phyloP scores from a whole-genome alignment of 2,329 filamentous ascomycete genomes.

The Chaetothyriales sp. region DNA sequence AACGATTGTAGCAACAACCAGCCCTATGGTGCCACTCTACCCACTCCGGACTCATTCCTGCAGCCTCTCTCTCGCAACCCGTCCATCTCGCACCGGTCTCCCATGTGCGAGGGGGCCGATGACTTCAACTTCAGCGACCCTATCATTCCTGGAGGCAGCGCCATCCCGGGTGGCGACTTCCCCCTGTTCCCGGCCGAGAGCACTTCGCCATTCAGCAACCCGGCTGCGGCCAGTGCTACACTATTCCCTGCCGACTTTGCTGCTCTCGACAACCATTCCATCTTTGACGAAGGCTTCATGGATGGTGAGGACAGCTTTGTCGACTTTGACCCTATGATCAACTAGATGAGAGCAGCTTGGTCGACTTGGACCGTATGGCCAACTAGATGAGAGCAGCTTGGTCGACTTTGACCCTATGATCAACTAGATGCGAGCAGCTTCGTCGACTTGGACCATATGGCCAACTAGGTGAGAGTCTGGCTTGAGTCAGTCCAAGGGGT shows the following conservation, averaged over 20 bases:
- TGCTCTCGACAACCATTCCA: constrained; percentile 11
- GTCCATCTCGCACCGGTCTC: constrained; percentile 15
- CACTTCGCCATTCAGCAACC: constrained; percentile 15
- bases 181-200: constrained; percentile 11
- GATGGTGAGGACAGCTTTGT: constrained; percentile 8
- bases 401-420: constrained; percentile 7
- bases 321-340: constrained; percentile 7
- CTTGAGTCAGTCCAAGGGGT: neutral
- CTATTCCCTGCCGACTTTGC: constrained; percentile 14
- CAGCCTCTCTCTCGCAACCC: constrained; percentile 16
- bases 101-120: constrained; percentile 4
- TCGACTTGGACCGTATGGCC: constrained; percentile 7
- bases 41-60: constrained; percentile 15
- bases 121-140: neutral
- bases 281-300: constrained; percentile 9
- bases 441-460: constrained; percentile 7
- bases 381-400: neutral
- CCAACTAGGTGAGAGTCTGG: neutral
- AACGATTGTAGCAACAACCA: constrained; percentile 10
- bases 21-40: constrained; percentile 9
- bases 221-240: constrained; percentile 13
- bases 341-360: neutral
- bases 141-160: neutral
- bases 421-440: neutral
- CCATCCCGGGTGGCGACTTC: constrained; percentile 8